A percentile compares a stretch with the other conserved stretches of the same genome.
phyloP scores from a whole-genome alignment of 176 grass and related monocot genomes.

The Echinochloa phyllopogon region DNA sequence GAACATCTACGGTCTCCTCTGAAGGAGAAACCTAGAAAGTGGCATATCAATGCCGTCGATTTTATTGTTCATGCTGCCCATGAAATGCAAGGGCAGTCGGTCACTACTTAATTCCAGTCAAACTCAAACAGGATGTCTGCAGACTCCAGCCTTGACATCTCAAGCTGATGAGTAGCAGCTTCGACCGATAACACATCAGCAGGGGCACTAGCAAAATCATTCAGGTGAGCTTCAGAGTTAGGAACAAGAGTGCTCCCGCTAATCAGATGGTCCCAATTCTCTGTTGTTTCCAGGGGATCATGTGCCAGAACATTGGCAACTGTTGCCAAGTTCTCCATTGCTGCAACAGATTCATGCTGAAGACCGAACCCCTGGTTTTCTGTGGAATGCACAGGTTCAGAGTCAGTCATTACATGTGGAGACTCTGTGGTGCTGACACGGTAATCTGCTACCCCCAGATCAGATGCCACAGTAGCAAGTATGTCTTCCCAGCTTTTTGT shows the following conservation, averaged over 20 bases:
- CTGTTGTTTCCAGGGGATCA: conserved; percentile 6
- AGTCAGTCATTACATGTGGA: conserved; percentile 34
- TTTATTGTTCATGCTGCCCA: conserved; percentile 38
- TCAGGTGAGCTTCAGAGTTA: conserved; percentile 19
- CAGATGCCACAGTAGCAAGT: conserved; percentile 70
- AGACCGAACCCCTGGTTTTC: conserved; percentile 16
- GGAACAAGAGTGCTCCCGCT: conserved; percentile 20
- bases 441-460: conserved; percentile 61
- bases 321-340: conserved; percentile 6
- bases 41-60: neutral
- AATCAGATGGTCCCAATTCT: conserved; percentile 19
- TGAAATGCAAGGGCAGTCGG: neutral
- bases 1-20: conserved; percentile 28
- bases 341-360: conserved; percentile 27
- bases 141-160: conserved; percentile 36
- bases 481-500: conserved; percentile 88
- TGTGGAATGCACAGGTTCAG: conserved; percentile 32
- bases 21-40: conserved; percentile 40
- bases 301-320: conserved; percentile 27
- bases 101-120: conserved; percentile 30
- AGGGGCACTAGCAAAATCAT: conserved; percentile 13
- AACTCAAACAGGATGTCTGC: conserved; percentile 48
- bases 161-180: conserved; percentile 31
- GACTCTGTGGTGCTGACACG: neutral
- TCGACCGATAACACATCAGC: conserved; percentile 27